phyloP scores from a whole-genome alignment of 2,329 filamentous ascomycete genomes.

The Aspergillus brunneoviolaceus region DNA sequence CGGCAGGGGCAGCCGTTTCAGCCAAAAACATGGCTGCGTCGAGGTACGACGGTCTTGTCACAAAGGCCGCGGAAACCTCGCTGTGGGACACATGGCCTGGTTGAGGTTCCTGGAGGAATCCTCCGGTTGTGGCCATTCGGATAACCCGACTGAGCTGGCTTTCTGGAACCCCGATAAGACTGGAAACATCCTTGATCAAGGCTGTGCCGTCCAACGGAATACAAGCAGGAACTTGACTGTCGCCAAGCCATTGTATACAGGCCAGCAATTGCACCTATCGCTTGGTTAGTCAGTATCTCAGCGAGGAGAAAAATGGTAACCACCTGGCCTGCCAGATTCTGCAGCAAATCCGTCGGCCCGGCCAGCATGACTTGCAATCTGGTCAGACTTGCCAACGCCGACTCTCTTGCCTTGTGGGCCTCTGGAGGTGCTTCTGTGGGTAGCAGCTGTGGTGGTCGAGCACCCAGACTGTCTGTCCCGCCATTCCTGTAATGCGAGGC shows the following conservation, averaged over 20 bases:
- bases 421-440: slow-evolving; percentile 1
- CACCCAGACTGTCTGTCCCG: background rate
- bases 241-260: slow-evolving; percentile 46
- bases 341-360: slow-evolving; percentile 25
- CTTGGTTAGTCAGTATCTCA: too few relatives aligned
- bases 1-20: slow-evolving; percentile 34
- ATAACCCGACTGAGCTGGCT: slow-evolving; percentile 38
- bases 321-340: slow-evolving; percentile 19
- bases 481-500: background rate
- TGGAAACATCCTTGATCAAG: slow-evolving; percentile 42
- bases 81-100: slow-evolving; percentile 40
- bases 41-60: slow-evolving; percentile 32
- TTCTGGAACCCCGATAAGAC: slow-evolving; percentile 43
- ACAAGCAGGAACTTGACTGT: slow-evolving; percentile 48
- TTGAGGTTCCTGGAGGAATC: slow-evolving; percentile 39
- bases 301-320: too few relatives aligned
- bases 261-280: slow-evolving; percentile 33
- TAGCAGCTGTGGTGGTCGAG: background rate
- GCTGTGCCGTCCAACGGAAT: slow-evolving; percentile 43
- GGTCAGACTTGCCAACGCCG: background rate
- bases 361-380: slow-evolving; percentile 4
- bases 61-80: slow-evolving; percentile 39
- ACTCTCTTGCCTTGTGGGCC: slow-evolving; percentile 5
- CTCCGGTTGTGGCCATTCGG: slow-evolving; percentile 33
- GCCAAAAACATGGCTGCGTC: slow-evolving; percentile 45